phyloP scores from a whole-genome alignment of 2,329 filamentous ascomycete species.

The Dactylellina drechsleri region DNA sequence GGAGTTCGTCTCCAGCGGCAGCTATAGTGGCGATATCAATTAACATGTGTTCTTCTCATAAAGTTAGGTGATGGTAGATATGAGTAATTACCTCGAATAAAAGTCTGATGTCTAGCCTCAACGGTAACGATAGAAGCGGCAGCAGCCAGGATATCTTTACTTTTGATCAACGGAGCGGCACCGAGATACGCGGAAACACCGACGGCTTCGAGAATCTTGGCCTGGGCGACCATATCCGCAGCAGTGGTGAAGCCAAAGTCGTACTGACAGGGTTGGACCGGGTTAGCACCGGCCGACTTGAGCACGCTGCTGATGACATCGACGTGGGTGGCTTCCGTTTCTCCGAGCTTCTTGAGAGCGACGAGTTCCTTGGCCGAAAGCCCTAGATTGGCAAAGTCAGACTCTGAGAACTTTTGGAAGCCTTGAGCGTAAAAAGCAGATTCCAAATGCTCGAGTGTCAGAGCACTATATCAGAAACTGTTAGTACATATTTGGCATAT shows the following conservation, averaged over 20 bases:
- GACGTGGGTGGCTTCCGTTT: conserved; percentile 73
- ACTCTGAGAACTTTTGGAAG: conserved; percentile 73
- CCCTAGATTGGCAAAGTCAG: conserved; percentile 73
- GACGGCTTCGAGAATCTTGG: conserved; percentile 76
- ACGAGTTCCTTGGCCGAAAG: conserved; percentile 68
- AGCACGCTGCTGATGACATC: conserved; percentile 70
- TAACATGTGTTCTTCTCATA: neutral
- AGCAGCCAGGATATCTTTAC: conserved; percentile 70
- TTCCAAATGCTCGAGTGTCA: conserved; percentile 80
- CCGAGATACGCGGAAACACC: conserved; percentile 78
- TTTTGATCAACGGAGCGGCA: conserved; percentile 73
- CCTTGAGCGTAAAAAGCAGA: conserved; percentile 77
- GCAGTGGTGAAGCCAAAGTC: conserved; percentile 76
- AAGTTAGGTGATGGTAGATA: neutral
- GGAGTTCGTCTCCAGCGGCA: conserved; percentile 61
- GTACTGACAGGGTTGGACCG: conserved; percentile 76
- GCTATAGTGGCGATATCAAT: conserved; percentile 15
- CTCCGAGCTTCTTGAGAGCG: conserved; percentile 71
- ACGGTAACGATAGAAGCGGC: conserved; percentile 77
- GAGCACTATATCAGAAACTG: conserved; percentile 65
- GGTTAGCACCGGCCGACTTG: conserved; percentile 71
- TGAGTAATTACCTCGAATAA: conserved; percentile 71
- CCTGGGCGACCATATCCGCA: conserved; percentile 74
- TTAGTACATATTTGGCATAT: conserved; percentile 16
- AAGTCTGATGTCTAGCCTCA: conserved; percentile 78